Evolutionary conservation across 352 stramenopile species (phyloP).

Genomic region (Pythium coloratum): DNA sequence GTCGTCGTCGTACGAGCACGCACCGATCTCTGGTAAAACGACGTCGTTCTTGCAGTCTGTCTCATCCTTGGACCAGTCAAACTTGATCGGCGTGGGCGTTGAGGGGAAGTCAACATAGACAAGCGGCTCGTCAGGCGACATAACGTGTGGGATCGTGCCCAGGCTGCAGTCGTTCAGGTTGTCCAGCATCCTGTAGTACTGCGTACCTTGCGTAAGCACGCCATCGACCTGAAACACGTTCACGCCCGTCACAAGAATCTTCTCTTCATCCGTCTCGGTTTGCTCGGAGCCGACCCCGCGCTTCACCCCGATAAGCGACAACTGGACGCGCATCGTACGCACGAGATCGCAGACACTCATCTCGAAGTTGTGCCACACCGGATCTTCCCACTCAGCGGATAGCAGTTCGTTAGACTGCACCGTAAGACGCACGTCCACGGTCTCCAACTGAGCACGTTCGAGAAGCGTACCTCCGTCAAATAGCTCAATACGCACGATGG

Average conservation of each 20-base stretch:
- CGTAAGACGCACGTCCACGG: constrained; percentile 64
- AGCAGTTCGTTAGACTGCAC: constrained; percentile 73
- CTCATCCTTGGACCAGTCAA: constrained; percentile 75
- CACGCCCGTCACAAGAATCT: constrained; percentile 76
- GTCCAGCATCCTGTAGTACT: constrained; percentile 83
- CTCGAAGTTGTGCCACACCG: constrained; percentile 79
- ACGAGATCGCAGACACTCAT: constrained; percentile 68
- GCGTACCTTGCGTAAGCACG: constrained; percentile 54
- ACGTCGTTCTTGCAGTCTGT: constrained; percentile 46
- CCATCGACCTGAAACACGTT: constrained; percentile 85
- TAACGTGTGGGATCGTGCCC: constrained; percentile 73
- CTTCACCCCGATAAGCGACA: constrained; percentile 74
- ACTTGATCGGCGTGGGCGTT: constrained; percentile 68
- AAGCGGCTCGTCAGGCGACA: constrained; percentile 64
- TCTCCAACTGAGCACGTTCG: constrained; percentile 71
- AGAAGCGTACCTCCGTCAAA: constrained; percentile 74
- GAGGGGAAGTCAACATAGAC: constrained; percentile 70
- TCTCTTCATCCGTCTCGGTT: constrained; percentile 50
- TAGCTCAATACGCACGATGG: constrained; percentile 75
- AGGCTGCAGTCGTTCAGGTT: constrained; percentile 71
- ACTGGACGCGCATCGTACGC: constrained; percentile 71
- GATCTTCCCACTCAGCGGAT: constrained; percentile 70
- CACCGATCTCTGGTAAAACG: constrained; percentile 21
- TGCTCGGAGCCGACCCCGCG: constrained; percentile 50
- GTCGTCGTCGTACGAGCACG: constrained; percentile 8